Evolutionary conservation across 768 basidiomycete genomes (phyloP), one percentile per base, ranked within the genome.

Genomic region (Amanita rubescens): DNA sequence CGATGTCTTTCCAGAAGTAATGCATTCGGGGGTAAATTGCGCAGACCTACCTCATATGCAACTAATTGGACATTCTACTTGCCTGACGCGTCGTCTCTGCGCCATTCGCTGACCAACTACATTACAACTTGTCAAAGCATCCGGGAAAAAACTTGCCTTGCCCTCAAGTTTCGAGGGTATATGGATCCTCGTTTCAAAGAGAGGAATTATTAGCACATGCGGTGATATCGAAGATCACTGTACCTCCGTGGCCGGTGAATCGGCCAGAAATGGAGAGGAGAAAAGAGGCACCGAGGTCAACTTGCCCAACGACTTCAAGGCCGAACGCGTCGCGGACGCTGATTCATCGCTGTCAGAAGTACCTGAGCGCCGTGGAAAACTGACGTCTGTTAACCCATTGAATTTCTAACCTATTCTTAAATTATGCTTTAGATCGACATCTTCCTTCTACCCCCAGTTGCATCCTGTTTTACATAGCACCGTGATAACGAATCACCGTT

Each of bases 401-500:
- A 38, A 42, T 42, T 42, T 20, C 41, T 20, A 42, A 42, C 41
- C 20, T 5, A 42, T 22, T 42, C 41, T 42, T 42, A 42, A 42
- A 20, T 42, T 42, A 14, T 30, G 43, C 43, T 14, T 12, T 17
- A 11, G 44, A 46, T 30, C 8, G 27, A 46, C 25, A 19, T 32
- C 19, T 35, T 30, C 32, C 11, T 19, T 33, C 47, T 51, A 51
- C 49, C 51, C 51, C 41, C 24, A 25, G 25, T 52, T 43, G n/a
- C 14, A 5, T 32, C 12, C 20, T 41, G 37, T 25, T 50, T 38
- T 24, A 51, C 41, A 52, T 44, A 39, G 51, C 14, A 43, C 27
- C 8, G 27, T 44, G 51, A 30, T 42, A 41, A 51, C 51, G 20
- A 20, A 52, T 39, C 49, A 52, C 32, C 30, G 6, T 4, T 30